These are phyloP conservation scores for Blastobotrys attinorum DNA, from an alignment of 805 yeast species.

Conservation along the genomic window DNA sequence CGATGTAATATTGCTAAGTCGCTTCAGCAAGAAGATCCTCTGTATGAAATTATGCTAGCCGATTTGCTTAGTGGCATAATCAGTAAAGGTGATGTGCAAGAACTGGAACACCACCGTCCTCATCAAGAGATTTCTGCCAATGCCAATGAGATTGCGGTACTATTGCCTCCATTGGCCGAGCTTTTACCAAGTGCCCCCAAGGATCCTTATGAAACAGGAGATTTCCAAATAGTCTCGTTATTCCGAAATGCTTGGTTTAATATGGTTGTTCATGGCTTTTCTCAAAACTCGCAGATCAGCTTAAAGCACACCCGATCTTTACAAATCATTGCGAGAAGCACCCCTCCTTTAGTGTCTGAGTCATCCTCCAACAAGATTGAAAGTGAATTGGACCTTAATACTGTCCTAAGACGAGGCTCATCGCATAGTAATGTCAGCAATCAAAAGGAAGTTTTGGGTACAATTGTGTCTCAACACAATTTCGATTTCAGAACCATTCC, in stretches of 20 bases:
- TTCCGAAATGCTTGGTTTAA: slow-evolving; percentile 94
- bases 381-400: slow-evolving; percentile 84
- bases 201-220: slow-evolving; percentile 36
- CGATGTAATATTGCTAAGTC: slow-evolving; percentile 12
- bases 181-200: slow-evolving; percentile 55
- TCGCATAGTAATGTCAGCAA: slow-evolving; percentile 71
- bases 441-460: slow-evolving; percentile 42
- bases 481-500: slow-evolving; percentile 50
- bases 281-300: slow-evolving; percentile 43
- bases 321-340: slow-evolving; percentile 67
- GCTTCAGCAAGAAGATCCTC: slow-evolving; percentile 30
- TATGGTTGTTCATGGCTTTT: slow-evolving; percentile 81
- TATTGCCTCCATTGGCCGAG: slow-evolving; percentile 66
- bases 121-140: slow-evolving; percentile 33
- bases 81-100: slow-evolving; percentile 71
- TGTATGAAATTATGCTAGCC: slow-evolving; percentile 49
- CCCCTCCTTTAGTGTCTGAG: slow-evolving; percentile 85
- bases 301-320: slow-evolving; percentile 42
- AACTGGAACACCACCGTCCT: slow-evolving; percentile 69
- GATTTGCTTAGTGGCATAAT: slow-evolving; percentile 63
- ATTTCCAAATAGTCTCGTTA: slow-evolving; percentile 45
- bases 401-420: slow-evolving; percentile 83
- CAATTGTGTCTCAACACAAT: slow-evolving; percentile 38
- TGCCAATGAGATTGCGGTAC: slow-evolving; percentile 60
- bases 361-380: slow-evolving; percentile 76